Base-by-base conservation (phyloP, 1,139 yeast species). In the Debaryomycetaceae sp. region DNA sequence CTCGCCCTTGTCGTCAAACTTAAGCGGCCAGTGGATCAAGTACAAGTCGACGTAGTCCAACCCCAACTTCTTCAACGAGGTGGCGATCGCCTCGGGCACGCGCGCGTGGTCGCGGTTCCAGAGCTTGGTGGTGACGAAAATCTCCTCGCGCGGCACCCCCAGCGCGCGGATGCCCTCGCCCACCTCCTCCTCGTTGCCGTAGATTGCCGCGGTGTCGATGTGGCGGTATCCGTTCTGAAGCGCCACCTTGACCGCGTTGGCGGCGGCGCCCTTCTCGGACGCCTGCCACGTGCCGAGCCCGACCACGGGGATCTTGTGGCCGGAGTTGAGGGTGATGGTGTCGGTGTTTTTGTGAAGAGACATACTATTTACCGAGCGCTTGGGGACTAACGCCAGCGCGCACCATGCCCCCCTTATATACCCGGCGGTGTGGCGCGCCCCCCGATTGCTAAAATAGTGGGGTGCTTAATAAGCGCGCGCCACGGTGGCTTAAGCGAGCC, bases 221-320 rank as follows among this genome's bases (percentile, higher is more conserved):
- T 83, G 95, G 43, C 78, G 71, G 57, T 83, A 83, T 12, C 94
- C 94, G 18, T 68, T 61, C 45, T 74, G 65, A 41, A 85, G 58
- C 1, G 94, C 95, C 23, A 66, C 54, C 36, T 71, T 57, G 18
- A 77, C 83, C 13, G 91, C 73, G 16, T 65, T 57, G 48, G 75
- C 73, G n/a, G 71, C 78, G 37, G 76, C 84, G 32, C 72, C 77
- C 25, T 70, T 66, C 17, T 70, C 68, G 14, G 33, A 17, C 11
- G 86, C 71, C 52, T 71, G 71, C 86, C 88, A 83, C n/a, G 94
- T 83, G 24, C 94, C 93, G 27, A 83, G 65, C 2, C 88, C 93
- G 36, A 83, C 53, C 17, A 70, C 77, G 16, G 93, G 94, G 44
- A 83, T 80, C 24, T 53, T 47, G 35, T 59, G 61, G 14, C 91